Evolutionary conservation across 2,329 filamentous ascomycete species (phyloP).

Genomic region (Pyrenochaeta sp.): DNA sequence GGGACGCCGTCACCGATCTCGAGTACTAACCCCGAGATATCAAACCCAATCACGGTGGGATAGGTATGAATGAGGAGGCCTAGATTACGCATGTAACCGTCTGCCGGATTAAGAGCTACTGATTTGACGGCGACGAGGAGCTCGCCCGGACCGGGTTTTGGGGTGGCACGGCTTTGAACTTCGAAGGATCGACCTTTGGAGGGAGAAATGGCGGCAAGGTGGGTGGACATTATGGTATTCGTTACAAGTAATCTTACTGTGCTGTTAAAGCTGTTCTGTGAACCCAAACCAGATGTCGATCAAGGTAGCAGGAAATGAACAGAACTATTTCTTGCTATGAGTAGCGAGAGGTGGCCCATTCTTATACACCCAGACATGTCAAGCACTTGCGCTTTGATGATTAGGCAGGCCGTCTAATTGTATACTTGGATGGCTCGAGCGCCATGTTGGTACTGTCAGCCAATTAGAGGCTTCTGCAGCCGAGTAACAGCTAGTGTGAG

Average conservation of each 20-base stretch:
- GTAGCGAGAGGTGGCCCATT: neutral
- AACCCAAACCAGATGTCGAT: neutral
- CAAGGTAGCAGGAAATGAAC: neutral
- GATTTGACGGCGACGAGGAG: conserved; percentile 4
- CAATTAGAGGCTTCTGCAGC: neutral
- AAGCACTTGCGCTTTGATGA: neutral
- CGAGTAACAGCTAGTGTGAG: conserved; percentile 1
- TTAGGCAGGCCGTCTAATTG: neutral
- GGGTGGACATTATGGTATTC: neutral
- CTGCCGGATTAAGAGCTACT: conserved; percentile 4
- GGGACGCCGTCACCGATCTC: neutral
- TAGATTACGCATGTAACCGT: neutral
- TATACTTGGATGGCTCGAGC: neutral
- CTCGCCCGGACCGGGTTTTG: neutral
- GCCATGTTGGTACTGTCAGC: neutral
- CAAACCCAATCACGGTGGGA: conserved; percentile 1
- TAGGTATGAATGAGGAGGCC: neutral
- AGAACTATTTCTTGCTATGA: neutral
- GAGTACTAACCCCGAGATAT: conserved; percentile 1
- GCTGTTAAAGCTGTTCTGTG: neutral
- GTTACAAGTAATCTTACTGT: neutral
- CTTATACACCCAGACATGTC: neutral
- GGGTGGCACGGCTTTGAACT: neutral
- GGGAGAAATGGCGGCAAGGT: conserved; percentile 1
- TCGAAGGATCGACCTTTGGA: neutral